Conservation (phyloP, 2,329 filamentous ascomycete genomes). For the Karstenula rhodostoma region DNA sequence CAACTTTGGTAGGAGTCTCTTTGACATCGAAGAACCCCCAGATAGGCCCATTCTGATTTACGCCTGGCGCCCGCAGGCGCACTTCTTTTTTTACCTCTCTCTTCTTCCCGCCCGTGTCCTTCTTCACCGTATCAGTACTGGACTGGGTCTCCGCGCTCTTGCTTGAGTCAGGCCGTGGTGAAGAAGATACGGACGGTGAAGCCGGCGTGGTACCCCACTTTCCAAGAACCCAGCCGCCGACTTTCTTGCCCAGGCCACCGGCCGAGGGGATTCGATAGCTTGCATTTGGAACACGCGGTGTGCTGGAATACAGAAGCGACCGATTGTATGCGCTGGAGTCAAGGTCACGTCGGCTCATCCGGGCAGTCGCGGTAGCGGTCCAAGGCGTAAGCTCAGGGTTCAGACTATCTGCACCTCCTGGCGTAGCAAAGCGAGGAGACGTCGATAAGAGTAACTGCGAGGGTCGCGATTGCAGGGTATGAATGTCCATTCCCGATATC, state of each 20-base stretch:
- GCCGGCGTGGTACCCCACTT: constrained; percentile 66
- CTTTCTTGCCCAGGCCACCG: constrained; percentile 57
- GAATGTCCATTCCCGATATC: constrained; percentile 86
- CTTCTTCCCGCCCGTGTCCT: constrained; percentile 21
- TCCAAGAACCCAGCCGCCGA: constrained; percentile 72
- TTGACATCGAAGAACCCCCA: constrained; percentile 50
- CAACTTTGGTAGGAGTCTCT: constrained; percentile 43
- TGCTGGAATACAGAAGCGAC: constrained; percentile 53
- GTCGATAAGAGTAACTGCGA: constrained; percentile 72
- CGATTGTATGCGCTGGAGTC: constrained; percentile 65
- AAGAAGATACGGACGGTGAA: constrained; percentile 19
- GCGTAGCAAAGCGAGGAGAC: constrained; percentile 59
- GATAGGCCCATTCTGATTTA: constrained; percentile 50
- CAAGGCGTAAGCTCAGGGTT: constrained; percentile 55
- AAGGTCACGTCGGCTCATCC: constrained; percentile 57
- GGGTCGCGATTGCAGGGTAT: constrained; percentile 77
- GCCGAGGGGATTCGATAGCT: constrained; percentile 40
- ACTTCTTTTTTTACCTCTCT: constrained; percentile 19
- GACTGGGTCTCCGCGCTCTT: constrained; percentile 34
- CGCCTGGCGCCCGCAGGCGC: constrained; percentile 42
- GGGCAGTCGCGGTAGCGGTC: constrained; percentile 58
- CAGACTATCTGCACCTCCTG: constrained; percentile 54
- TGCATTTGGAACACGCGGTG: constrained; percentile 32
- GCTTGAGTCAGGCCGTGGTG: constrained; percentile 29
- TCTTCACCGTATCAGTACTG: constrained; percentile 16